phyloP scores from a whole-genome alignment of 768 basidiomycete species.

The Holtermannia corniformis region DNA sequence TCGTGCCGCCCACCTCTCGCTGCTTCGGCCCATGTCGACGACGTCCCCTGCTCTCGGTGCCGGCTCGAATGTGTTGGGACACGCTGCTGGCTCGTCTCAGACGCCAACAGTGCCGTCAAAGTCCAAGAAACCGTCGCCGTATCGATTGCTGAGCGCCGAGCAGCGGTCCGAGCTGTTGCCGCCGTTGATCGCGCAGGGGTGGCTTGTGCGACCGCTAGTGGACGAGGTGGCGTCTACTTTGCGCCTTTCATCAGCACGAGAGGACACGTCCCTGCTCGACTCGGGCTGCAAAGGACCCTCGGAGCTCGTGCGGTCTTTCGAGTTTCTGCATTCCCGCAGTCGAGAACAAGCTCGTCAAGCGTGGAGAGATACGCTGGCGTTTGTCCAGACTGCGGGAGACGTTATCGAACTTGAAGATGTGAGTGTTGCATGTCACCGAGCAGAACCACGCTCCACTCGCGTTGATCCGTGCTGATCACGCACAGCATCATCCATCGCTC shows the following conservation, averaged over 20 bases:
- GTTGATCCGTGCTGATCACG: not conserved
- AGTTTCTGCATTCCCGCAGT: not conserved
- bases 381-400: not conserved
- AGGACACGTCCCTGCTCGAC: not conserved
- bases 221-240: not conserved
- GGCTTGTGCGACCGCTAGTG: not conserved
- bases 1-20: too few species aligned
- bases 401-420: not conserved
- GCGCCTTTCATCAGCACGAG: not conserved
- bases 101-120: too few species aligned
- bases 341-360: not conserved
- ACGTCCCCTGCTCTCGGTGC: too few species aligned
- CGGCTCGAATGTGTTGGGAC: too few species aligned
- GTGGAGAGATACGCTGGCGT: not conserved
- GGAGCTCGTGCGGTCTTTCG: not conserved
- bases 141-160: not conserved
- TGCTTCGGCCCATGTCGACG: too few species aligned
- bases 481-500: not conserved
- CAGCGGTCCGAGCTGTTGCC: not conserved
- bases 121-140: not conserved
- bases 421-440: too few species aligned
- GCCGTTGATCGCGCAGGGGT: not conserved
- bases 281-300: not conserved
- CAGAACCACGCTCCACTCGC: not conserved
- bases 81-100: too few species aligned